A percentile compares a stretch with the other conserved stretches of the same genome.
phyloP scores from a whole-genome alignment of 805 yeast species.

The Hemisphaericaspora nanyangensis region DNA sequence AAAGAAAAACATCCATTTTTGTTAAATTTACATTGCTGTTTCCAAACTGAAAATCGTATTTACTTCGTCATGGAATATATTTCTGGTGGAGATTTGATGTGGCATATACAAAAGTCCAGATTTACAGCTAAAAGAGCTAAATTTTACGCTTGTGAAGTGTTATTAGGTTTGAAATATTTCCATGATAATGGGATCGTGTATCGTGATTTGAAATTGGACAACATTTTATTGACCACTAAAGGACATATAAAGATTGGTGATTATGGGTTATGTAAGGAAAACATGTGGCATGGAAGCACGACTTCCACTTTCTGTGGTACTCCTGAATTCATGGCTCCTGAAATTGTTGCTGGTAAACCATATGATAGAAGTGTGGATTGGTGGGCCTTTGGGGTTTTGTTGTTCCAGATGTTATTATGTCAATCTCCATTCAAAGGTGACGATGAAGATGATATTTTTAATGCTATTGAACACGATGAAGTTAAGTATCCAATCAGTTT shows the following conservation, averaged over 20 bases:
- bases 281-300: conserved; percentile 78
- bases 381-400: conserved; percentile 99
- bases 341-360: conserved; percentile 86
- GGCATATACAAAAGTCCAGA: conserved; percentile 94
- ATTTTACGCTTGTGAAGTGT: conserved; percentile 95
- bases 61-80: conserved; percentile 98
- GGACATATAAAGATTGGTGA: conserved; percentile 98
- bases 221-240: conserved; percentile 78
- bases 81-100: conserved; percentile 98
- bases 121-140: conserved; percentile 90
- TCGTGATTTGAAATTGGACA: conserved; percentile 94
- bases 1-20: conserved; percentile 90
- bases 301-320: conserved; percentile 98
- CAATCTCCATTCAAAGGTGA: conserved; percentile 98
- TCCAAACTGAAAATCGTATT: conserved; percentile 95
- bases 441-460: conserved; percentile 94
- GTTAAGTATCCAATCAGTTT: conserved; percentile 95
- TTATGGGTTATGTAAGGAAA: conserved; percentile 95
- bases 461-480: conserved; percentile 94
- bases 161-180: conserved; percentile 84
- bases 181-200: conserved; percentile 95
- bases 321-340: conserved; percentile 99
- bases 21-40: conserved; percentile 86
- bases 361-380: conserved; percentile 96
- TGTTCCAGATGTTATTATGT: conserved; percentile 94